These are phyloP conservation scores for Entonaema liquescens DNA, from an alignment of 495 filamentous ascomycete species.

Conservation along the genomic window DNA sequence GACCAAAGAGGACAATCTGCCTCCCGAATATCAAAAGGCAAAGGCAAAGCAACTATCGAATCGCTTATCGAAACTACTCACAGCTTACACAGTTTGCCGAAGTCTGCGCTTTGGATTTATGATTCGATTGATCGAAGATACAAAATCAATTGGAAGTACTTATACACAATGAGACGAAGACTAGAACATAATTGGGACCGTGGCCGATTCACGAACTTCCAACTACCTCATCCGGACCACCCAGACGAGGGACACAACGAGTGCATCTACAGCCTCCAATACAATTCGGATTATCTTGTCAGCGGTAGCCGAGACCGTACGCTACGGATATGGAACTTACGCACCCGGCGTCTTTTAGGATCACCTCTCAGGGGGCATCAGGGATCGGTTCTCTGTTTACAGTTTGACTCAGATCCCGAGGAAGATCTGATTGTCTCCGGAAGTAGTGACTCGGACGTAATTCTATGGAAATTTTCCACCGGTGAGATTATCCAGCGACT, in stretches of 20 bases:
- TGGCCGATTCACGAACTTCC: conserved; percentile 83
- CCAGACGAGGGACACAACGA: conserved; percentile 86
- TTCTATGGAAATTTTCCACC: conserved; percentile 93
- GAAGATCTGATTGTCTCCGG: conserved; percentile 94
- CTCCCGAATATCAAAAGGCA: conserved; percentile 45
- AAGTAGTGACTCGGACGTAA: conserved; percentile 88
- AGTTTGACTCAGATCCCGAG: conserved; percentile 91
- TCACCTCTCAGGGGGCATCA: conserved; percentile 77
- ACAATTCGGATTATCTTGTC: conserved; percentile 83
- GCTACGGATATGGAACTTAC: conserved; percentile 88
- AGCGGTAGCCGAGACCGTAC: conserved; percentile 92
- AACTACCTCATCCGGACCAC: conserved; percentile 83
- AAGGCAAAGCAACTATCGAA: conserved; percentile 43
- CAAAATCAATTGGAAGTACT: conserved; percentile 80
- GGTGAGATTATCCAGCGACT: conserved; percentile 80
- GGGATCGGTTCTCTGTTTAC: conserved; percentile 91
- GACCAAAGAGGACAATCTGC: conserved; percentile 26
- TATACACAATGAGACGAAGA: conserved; percentile 86
- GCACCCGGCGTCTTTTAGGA: conserved; percentile 76
- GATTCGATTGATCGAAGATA: conserved; percentile 54
- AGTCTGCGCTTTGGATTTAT: conserved; percentile 54
- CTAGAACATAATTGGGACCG: conserved; percentile 92
- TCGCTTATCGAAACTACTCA: conserved; percentile 42
- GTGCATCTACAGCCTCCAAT: conserved; percentile 96
- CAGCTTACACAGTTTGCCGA: conserved; percentile 37